Evolutionary conservation across 1,139 yeast species (phyloP).

Genomic region (Yamadazyma diospyri): DNA sequence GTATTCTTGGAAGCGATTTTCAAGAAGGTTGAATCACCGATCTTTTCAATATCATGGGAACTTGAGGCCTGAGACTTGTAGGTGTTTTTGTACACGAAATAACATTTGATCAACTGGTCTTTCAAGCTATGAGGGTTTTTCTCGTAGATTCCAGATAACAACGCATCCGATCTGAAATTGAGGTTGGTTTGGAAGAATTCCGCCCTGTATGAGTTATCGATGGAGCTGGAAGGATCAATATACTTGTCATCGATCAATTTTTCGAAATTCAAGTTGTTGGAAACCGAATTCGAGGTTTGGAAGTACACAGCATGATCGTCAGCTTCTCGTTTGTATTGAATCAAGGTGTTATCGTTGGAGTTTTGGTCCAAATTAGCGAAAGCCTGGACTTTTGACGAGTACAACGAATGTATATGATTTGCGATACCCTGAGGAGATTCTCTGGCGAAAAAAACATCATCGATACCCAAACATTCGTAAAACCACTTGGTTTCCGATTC

Average conservation of each 20-base stretch:
- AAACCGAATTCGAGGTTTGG: slow-evolving; percentile 49
- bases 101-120: slow-evolving; percentile 66
- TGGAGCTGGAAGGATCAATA: slow-evolving; percentile 54
- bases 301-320: slow-evolving; percentile 91
- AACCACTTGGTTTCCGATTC: slow-evolving; percentile 90
- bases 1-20: slow-evolving; percentile 80
- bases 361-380: slow-evolving; percentile 48
- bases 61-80: slow-evolving; percentile 31
- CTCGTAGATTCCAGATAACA: slow-evolving; percentile 40
- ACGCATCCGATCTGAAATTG: slow-evolving; percentile 45
- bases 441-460: slow-evolving; percentile 86
- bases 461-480: slow-evolving; percentile 83
- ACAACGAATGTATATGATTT: slow-evolving; percentile 78
- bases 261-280: slow-evolving; percentile 39
- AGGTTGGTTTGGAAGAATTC: slow-evolving; percentile 80
- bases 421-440: slow-evolving; percentile 81
- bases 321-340: slow-evolving; percentile 71
- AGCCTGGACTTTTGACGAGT: slow-evolving; percentile 91
- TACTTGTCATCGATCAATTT: slow-evolving; percentile 77
- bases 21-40: slow-evolving; percentile 78
- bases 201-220: slow-evolving; percentile 55
- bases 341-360: slow-evolving; percentile 43
- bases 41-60: slow-evolving; percentile 43
- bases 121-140: slow-evolving; percentile 24
- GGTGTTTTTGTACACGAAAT: slow-evolving; percentile 80